A percentile compares a stretch with the other conserved stretches of the same genome.
These are phyloP conservation scores for Marasmius oreades DNA, from an alignment of 1,284 basidiomycete species.

Conservation along the genomic window DNA sequence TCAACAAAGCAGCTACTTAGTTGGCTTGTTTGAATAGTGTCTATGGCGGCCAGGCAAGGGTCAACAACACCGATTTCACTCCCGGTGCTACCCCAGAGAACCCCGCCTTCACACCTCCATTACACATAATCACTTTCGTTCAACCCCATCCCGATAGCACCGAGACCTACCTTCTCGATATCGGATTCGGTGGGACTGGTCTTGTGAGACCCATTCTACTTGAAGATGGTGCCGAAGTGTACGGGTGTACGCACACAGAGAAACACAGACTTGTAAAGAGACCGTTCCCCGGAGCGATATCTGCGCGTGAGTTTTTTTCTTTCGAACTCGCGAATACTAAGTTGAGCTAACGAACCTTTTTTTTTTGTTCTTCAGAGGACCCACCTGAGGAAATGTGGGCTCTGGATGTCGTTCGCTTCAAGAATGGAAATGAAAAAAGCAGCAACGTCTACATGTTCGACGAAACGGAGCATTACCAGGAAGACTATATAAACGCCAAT, in stretches of 20 bases:
- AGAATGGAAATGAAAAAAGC: constrained; percentile 20
- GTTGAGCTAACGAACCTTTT: neutral
- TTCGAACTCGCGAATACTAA: neutral
- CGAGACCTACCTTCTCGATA: constrained; percentile 34
- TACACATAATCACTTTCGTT: constrained; percentile 34
- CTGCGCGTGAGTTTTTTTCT: constrained; percentile 14
- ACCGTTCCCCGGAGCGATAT: constrained; percentile 21
- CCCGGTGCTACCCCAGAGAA: neutral
- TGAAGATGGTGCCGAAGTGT: constrained; percentile 23
- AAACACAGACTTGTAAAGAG: constrained; percentile 23
- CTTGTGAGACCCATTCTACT: constrained; percentile 32
- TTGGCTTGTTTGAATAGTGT: constrained; percentile 22
- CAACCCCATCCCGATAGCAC: constrained; percentile 29
- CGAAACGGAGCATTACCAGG: constrained; percentile 29
- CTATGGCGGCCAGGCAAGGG: constrained; percentile 27
- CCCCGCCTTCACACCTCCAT: constrained; percentile 18
- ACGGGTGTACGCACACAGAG: constrained; percentile 25
- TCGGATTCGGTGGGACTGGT: constrained; percentile 30
- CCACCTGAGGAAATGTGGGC: constrained; percentile 24
- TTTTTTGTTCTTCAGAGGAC: constrained; percentile 11
- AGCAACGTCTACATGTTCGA: constrained; percentile 29
- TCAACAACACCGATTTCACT: constrained; percentile 19
- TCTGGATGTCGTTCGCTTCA: constrained; percentile 24
- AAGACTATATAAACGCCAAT: constrained; percentile 27
- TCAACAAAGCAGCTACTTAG: too few species aligned